phyloP scores from a whole-genome alignment of 2,329 filamentous ascomycete genomes.

The Byssochlamys sp. region DNA sequence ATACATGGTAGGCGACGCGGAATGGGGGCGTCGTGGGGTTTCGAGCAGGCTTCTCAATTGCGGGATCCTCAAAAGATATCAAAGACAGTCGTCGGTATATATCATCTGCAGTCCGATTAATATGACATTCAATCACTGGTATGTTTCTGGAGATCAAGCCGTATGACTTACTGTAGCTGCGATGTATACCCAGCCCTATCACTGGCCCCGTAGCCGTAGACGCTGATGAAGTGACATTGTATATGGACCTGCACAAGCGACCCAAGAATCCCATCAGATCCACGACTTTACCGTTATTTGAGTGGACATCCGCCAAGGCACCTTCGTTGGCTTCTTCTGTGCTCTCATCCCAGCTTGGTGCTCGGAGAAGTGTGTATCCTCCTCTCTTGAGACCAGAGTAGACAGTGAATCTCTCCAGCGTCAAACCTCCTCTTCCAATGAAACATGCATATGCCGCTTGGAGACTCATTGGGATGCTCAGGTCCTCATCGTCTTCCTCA shows the following conservation, averaged over 20 bases:
- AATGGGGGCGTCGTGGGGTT: slow-evolving; percentile 45
- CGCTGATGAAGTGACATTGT: slow-evolving; percentile 15
- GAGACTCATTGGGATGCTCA: slow-evolving; percentile 74
- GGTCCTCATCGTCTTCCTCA: slow-evolving; percentile 43
- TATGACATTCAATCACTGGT: neutral
- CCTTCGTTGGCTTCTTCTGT: slow-evolving; percentile 7
- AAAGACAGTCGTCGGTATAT: slow-evolving; percentile 70
- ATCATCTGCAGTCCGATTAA: slow-evolving; percentile 43
- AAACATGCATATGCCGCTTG: slow-evolving; percentile 83
- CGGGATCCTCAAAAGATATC: slow-evolving; percentile 60
- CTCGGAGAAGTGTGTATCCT: slow-evolving; percentile 72
- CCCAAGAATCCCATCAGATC: slow-evolving; percentile 23
- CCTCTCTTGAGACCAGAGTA: slow-evolving; percentile 73
- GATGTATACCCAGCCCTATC: slow-evolving; percentile 44
- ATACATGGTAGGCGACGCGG: slow-evolving; percentile 68
- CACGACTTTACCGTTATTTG: slow-evolving; percentile 7
- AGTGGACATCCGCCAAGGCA: slow-evolving; percentile 1
- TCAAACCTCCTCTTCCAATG: slow-evolving; percentile 56
- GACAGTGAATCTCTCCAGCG: slow-evolving; percentile 75
- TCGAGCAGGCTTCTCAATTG: slow-evolving; percentile 15
- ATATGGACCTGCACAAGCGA: slow-evolving; percentile 25
- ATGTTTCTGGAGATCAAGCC: neutral
- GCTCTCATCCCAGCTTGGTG: slow-evolving; percentile 45
- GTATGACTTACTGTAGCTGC: slow-evolving; percentile 38
- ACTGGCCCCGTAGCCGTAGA: slow-evolving; percentile 39